phyloP scores from a whole-genome alignment of 2,329 filamentous ascomycete genomes.

The Rutstroemia sp. region DNA sequence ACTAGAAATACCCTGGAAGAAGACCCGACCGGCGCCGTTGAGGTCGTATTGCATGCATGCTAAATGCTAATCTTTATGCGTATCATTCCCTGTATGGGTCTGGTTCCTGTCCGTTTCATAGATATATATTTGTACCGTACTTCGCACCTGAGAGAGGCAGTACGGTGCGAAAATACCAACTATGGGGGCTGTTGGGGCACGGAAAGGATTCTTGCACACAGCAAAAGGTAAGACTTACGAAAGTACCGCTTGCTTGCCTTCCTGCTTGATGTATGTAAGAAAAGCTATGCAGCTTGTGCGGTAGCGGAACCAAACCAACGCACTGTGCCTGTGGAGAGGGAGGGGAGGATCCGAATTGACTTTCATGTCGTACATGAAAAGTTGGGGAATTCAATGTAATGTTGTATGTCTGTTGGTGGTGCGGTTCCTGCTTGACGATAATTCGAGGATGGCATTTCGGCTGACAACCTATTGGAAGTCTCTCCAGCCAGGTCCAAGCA shows the following conservation, averaged over 20 bases:
- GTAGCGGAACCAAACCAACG: background rate
- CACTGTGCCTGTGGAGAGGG: background rate
- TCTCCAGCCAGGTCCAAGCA: background rate
- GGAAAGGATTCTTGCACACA: background rate
- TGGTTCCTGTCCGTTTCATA: no score
- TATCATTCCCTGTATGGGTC: no score
- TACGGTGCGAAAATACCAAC: no score
- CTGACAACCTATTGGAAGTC: background rate
- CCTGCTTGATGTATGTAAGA: background rate
- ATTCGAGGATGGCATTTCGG: background rate
- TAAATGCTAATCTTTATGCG: no score
- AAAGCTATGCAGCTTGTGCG: no score
- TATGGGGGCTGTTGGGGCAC: no score
- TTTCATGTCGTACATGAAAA: background rate
- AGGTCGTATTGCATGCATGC: no score
- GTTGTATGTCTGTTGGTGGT: background rate
- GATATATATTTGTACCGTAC: no score
- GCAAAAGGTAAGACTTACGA: background rate
- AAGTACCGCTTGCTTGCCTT: background rate
- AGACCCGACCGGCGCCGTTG: no score
- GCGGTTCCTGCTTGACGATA: conserved; percentile 1
- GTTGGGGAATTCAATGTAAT: background rate
- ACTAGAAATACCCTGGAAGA: no score
- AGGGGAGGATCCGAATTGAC: background rate
- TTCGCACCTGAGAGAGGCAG: no score